phyloP scores from a whole-genome alignment of 345 rosid genomes.

The Eucalyptus regnans region DNA sequence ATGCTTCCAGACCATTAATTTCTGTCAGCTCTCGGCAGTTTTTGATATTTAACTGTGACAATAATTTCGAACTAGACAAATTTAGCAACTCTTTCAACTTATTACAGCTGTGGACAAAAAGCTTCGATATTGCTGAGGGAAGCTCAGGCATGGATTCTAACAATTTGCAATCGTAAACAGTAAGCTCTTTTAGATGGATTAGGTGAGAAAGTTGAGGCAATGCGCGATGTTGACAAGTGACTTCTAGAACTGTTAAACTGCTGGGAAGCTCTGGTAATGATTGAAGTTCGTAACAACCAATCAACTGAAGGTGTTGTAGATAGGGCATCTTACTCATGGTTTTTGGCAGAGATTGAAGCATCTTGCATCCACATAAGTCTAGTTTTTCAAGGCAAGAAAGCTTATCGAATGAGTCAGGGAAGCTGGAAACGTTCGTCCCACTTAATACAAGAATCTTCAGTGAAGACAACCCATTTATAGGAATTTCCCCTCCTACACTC shows the following conservation, averaged over 20 bases:
- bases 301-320: not conserved
- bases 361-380: not conserved
- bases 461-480: not conserved
- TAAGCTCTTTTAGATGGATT: not conserved
- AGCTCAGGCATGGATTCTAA: not conserved
- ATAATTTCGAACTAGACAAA: not conserved
- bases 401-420: not conserved
- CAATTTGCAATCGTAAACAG: not conserved
- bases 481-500: not conserved
- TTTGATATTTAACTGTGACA: not conserved
- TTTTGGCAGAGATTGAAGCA: not conserved
- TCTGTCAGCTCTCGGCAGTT: not conserved
- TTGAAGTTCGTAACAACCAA: not conserved
- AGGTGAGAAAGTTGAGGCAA: not conserved
- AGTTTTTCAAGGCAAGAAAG: not conserved
- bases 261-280: not conserved
- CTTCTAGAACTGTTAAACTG: not conserved
- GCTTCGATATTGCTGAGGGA: not conserved
- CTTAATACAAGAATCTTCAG: not conserved
- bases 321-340: not conserved
- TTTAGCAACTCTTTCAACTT: not conserved
- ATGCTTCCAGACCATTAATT: not conserved
- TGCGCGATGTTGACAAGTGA: not conserved
- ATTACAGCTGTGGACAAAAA: fast-evolving
- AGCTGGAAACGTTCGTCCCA: not conserved